Evolutionary conservation across 2,329 filamentous ascomycete genomes (phyloP).

Genomic region (Aspergillus carbonarius): DNA sequence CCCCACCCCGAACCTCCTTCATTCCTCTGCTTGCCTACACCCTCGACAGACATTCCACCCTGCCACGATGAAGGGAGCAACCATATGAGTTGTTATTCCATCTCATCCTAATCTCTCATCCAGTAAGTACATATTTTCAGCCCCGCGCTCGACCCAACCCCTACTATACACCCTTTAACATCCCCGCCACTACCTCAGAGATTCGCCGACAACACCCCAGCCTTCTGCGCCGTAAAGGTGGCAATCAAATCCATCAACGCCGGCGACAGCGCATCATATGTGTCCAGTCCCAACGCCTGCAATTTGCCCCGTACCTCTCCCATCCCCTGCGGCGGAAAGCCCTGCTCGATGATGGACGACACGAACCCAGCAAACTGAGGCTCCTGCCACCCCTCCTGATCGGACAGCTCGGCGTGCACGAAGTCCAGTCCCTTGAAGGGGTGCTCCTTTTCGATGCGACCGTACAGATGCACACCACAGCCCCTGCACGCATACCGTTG

Average conservation of each 20-base stretch:
- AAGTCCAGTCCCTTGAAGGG: conserved; percentile 69
- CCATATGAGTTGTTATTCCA: no score
- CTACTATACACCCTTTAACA: not conserved
- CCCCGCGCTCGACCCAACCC: not conserved
- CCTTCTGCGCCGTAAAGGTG: conserved; percentile 55
- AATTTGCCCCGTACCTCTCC: conserved; percentile 56
- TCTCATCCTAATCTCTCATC: no score
- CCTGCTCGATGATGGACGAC: conserved; percentile 67
- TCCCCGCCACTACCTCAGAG: conserved; percentile 15
- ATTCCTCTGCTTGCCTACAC: no score
- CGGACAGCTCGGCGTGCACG: conserved; percentile 63
- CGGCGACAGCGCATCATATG: conserved; percentile 64
- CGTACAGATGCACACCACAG: conserved; percentile 64
- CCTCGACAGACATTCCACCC: no score
- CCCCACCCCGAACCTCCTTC: no score
- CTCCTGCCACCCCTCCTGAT: conserved; percentile 66
- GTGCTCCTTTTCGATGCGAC: conserved; percentile 64
- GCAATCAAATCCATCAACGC: conserved; percentile 63
- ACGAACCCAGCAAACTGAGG: conserved; percentile 70
- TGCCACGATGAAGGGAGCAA: no score
- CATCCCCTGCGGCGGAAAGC: conserved; percentile 57
- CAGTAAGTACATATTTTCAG: not conserved
- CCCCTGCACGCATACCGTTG: conserved; percentile 60
- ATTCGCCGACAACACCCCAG: conserved; percentile 30
- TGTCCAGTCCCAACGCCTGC: conserved; percentile 56